Conservation (phyloP, 2,329 filamentous ascomycete species). For the Teratosphaeria zuluensis region DNA sequence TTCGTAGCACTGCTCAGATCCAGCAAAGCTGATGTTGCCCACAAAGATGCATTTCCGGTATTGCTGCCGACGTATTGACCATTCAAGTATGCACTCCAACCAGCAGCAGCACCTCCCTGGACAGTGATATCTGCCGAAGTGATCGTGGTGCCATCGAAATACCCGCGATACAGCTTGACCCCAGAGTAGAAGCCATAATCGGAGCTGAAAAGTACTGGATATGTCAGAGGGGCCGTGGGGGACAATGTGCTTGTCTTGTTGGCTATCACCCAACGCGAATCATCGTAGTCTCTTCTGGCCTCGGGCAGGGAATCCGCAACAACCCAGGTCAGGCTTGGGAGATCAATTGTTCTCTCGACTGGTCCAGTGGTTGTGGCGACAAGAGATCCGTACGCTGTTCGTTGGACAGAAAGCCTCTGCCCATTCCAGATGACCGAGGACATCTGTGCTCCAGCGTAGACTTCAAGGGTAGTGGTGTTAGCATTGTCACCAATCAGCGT, state of each 20-base stretch:
- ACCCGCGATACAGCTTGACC: slow-evolving; percentile 32
- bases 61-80: slow-evolving; percentile 47
- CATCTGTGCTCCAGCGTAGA: slow-evolving; percentile 21
- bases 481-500: slow-evolving; percentile 27
- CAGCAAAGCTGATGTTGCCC: slow-evolving; percentile 32
- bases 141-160: slow-evolving; percentile 25
- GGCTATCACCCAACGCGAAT: slow-evolving; percentile 35
- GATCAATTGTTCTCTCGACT: slow-evolving; percentile 12
- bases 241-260: slow-evolving; percentile 28
- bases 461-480: slow-evolving; percentile 27
- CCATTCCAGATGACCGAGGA: slow-evolving; percentile 27
- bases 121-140: slow-evolving; percentile 42
- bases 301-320: slow-evolving; percentile 42
- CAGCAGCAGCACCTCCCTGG: slow-evolving; percentile 46
- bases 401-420: slow-evolving; percentile 19
- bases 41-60: slow-evolving; percentile 39
- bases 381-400: slow-evolving; percentile 27
- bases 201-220: slow-evolving; percentile 32
- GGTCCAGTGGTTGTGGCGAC: slow-evolving; percentile 11
- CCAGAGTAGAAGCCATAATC: slow-evolving; percentile 34
- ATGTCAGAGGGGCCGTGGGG: slow-evolving; percentile 27
- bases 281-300: slow-evolving; percentile 33
- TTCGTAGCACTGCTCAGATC: slow-evolving; percentile 42
- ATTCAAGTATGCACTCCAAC: slow-evolving; percentile 51
- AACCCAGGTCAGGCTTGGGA: slow-evolving; percentile 41